Percentiles rank a stretch among this genome's conserved stretches.
These are phyloP conservation scores for Wickerhamomyces sydowiorum DNA, from an alignment of 805 yeast genomes.

Conservation along the genomic window DNA sequence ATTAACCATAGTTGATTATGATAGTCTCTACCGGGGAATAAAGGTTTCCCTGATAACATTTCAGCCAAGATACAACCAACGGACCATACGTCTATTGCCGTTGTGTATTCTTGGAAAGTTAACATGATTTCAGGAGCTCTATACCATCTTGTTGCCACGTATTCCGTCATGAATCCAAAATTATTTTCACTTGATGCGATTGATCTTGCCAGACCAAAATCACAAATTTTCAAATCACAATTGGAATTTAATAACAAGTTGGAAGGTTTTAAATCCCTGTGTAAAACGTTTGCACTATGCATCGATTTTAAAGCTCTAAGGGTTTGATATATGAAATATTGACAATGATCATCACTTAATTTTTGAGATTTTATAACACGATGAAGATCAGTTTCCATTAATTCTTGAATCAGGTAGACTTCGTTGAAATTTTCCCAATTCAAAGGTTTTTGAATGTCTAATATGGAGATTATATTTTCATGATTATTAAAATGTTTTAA, in stretches of 20 bases:
- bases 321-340: slow-evolving; percentile 66
- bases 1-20: slow-evolving; percentile 62
- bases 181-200: slow-evolving; percentile 42
- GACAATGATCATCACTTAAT: slow-evolving; percentile 61
- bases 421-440: slow-evolving; percentile 58
- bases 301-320: slow-evolving; percentile 64
- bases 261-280: slow-evolving; percentile 73
- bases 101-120: slow-evolving; percentile 63
- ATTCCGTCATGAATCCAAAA: slow-evolving; percentile 63
- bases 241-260: slow-evolving; percentile 61
- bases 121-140: slow-evolving; percentile 83
- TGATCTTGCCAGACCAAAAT: slow-evolving; percentile 68
- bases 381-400: slow-evolving; percentile 72
- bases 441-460: slow-evolving; percentile 61
- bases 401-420: slow-evolving; percentile 71
- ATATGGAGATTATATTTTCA: slow-evolving; percentile 63
- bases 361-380: slow-evolving; percentile 51
- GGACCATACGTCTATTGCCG: slow-evolving; percentile 78
- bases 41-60: slow-evolving; percentile 49
- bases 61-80: slow-evolving; percentile 77
- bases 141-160: slow-evolving; percentile 83
- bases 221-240: slow-evolving; percentile 74
- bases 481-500: slow-evolving; percentile 60
- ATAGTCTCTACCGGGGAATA: slow-evolving; percentile 74
- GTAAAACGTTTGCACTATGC: slow-evolving; percentile 70